Percentiles rank a stretch among this genome's conserved stretches.
phyloP scores from a whole-genome alignment of 2,329 filamentous ascomycete species.

The Stachybotrys elegans region DNA sequence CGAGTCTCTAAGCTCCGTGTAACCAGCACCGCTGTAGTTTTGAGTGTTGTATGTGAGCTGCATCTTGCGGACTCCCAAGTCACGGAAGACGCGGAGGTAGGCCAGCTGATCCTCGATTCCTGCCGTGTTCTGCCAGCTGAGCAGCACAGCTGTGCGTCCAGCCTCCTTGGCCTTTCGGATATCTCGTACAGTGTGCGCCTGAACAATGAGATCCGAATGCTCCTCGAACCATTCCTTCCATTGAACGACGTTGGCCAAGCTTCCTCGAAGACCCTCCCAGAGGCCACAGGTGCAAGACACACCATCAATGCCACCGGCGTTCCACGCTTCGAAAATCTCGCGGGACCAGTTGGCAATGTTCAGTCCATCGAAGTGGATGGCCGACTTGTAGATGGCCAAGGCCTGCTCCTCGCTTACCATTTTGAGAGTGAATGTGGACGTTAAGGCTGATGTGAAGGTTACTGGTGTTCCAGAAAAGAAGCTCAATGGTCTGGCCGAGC shows the following conservation, averaged over 20 bases:
- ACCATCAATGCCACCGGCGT: slow-evolving; percentile 31
- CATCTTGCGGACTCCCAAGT: slow-evolving; percentile 35
- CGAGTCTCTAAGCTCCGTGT: slow-evolving; percentile 29
- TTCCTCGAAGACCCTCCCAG: slow-evolving; percentile 32
- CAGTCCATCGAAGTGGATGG: slow-evolving; percentile 34
- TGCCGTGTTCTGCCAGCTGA: slow-evolving; percentile 35
- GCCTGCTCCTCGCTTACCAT: slow-evolving; percentile 32
- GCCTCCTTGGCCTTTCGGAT: slow-evolving; percentile 28
- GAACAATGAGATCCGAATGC: slow-evolving; percentile 31
- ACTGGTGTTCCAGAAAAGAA: no score
- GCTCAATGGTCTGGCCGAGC: no score
- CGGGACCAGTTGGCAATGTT: slow-evolving; percentile 34
- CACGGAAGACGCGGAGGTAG: slow-evolving; percentile 32
- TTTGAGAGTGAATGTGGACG: slow-evolving; percentile 6
- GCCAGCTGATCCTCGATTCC: slow-evolving; percentile 33
- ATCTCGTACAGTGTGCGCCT: slow-evolving; percentile 29
- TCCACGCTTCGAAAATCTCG: slow-evolving; percentile 34
- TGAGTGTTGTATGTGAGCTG: slow-evolving; percentile 37
- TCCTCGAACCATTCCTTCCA: slow-evolving; percentile 39
- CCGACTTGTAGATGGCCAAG: slow-evolving; percentile 25
- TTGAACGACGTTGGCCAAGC: slow-evolving; percentile 32
- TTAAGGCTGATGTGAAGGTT: no score
- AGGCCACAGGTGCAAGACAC: slow-evolving; percentile 34
- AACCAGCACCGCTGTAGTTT: slow-evolving; percentile 34
- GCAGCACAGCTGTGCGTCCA: slow-evolving; percentile 30